These are phyloP conservation scores for Chaetomidium leptoderma DNA, from an alignment of 495 filamentous ascomycete species.

Conservation along the genomic window DNA sequence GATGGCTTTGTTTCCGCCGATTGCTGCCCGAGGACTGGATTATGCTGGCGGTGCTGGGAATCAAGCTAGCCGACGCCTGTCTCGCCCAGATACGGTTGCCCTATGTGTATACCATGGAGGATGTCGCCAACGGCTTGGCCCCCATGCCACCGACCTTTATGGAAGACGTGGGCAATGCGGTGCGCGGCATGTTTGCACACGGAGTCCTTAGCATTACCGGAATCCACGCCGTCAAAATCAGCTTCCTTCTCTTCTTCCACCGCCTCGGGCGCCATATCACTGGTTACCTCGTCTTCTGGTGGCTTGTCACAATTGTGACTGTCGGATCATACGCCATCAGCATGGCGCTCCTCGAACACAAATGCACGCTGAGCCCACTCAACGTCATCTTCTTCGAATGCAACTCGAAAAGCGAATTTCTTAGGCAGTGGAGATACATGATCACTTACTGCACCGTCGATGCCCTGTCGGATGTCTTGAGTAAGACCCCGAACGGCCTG, in stretches of 20 bases:
- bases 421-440: not conserved
- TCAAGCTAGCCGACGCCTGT: not conserved
- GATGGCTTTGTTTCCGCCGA: conserved; percentile 18
- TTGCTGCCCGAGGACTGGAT: conserved; percentile 16
- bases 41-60: conserved; percentile 7
- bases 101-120: conserved; percentile 13
- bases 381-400: conserved; percentile 9
- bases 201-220: conserved; percentile 13
- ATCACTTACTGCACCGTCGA: conserved; percentile 15
- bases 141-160: conserved; percentile 5
- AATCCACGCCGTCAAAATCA: conserved; percentile 30
- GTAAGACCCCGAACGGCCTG: conserved; percentile 10
- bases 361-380: conserved; percentile 13
- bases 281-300: conserved; percentile 26
- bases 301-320: conserved; percentile 19
- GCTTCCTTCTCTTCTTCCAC: conserved; percentile 33
- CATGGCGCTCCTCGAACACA: conserved; percentile 15
- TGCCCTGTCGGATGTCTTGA: conserved; percentile 25
- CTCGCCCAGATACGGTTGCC: conserved; percentile 12
- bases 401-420: not conserved
- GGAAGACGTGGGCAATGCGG: not conserved
- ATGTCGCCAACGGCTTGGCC: conserved; percentile 8
- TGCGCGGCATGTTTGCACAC: not conserved
- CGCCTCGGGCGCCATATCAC: conserved; percentile 26
- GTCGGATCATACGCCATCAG: conserved; percentile 10